Evolutionary conservation across 768 basidiomycete species (phyloP), one percentile per base, ranked within the genome.

Genomic region (Amylocystis lapponica): DNA sequence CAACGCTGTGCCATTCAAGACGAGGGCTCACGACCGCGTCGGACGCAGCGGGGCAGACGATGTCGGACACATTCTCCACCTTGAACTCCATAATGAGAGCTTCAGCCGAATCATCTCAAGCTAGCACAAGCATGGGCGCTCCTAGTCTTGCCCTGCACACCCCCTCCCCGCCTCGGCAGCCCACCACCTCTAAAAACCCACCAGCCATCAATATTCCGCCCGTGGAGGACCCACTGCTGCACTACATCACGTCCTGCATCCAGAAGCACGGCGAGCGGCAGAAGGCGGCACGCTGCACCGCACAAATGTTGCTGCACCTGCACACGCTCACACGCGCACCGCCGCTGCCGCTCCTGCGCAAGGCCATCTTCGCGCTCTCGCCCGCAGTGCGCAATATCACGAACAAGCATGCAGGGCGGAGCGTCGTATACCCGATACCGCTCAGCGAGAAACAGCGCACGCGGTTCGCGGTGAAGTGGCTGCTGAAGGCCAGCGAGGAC

Each of bases 371-470:
- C 19, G 57, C 72, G 2, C 81, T 79, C 2, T 73, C 87, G 3
- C 94, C 94, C 1, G 77, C 81, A 1, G 79, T 94, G 21, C 72
- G 79, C 20, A 69, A 68, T 36, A 57, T 78, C 46, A 76, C 73
- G 22, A 73, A 79, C 51, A 77, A 77, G 41, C 69, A 70, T 36
- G 78, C 78, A 2, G 76, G 80, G 14, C 92, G 92, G 64, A 71
- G 66, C n/a, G 60, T 81, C 10, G 63, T 71, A 33, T 76, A 72
- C 30, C 92, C 93, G 0, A 66, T 78, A 11, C 79, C 89, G 1
- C 68, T 96, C 44, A 81, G 71, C 40, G 90, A 92, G 66, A 79
- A 85, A 57, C 90, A 93, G 66, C 72, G 91, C 27, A 76, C 79
- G 34, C 72, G 78, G 26, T 74, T 68, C 36, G 92, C 81, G 3